Evolutionary conservation across 1,284 basidiomycete species (phyloP).

Genomic region (Cryptococcus sp.): DNA sequence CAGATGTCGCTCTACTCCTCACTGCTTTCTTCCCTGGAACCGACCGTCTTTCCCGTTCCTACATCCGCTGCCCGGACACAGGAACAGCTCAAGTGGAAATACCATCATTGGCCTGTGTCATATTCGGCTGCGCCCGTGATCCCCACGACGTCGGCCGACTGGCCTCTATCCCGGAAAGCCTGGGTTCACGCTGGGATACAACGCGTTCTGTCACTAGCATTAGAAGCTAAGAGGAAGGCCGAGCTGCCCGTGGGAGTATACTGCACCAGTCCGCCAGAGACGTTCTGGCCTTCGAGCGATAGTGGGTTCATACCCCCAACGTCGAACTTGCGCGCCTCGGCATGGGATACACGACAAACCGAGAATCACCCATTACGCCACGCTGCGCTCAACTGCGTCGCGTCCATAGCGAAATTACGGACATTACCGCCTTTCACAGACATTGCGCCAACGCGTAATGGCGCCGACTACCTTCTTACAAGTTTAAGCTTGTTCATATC

Average conservation of each 20-base stretch:
- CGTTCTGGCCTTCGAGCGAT: conserved; percentile 48
- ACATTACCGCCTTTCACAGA: conserved; percentile 53
- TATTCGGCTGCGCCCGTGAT: conserved; percentile 70
- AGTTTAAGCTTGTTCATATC: conserved; percentile 78
- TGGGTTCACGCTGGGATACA: conserved; percentile 75
- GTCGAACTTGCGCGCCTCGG: conserved; percentile 50
- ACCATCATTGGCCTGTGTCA: conserved; percentile 75
- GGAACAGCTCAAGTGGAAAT: conserved; percentile 67
- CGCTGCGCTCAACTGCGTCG: conserved; percentile 74
- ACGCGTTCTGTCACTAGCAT: conserved; percentile 59
- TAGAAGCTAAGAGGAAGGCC: conserved; percentile 56
- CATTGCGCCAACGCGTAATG: conserved; percentile 57
- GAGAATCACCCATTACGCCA: conserved; percentile 76
- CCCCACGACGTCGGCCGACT: conserved; percentile 58
- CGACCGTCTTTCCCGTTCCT: conserved; percentile 68
- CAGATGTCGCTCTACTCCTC: conserved; percentile 50
- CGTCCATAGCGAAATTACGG: conserved; percentile 58
- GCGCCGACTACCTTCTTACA: conserved; percentile 81
- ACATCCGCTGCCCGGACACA: conserved; percentile 68
- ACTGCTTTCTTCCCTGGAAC: conserved; percentile 55
- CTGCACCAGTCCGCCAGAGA: conserved; percentile 65
- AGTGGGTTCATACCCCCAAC: conserved; percentile 58
- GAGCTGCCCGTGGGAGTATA: conserved; percentile 79
- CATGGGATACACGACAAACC: conserved; percentile 69
- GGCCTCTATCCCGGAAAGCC: conserved; percentile 64